Evolutionary conservation across 305 asterid species (phyloP).

Genomic region (Salvia sclarea): DNA sequence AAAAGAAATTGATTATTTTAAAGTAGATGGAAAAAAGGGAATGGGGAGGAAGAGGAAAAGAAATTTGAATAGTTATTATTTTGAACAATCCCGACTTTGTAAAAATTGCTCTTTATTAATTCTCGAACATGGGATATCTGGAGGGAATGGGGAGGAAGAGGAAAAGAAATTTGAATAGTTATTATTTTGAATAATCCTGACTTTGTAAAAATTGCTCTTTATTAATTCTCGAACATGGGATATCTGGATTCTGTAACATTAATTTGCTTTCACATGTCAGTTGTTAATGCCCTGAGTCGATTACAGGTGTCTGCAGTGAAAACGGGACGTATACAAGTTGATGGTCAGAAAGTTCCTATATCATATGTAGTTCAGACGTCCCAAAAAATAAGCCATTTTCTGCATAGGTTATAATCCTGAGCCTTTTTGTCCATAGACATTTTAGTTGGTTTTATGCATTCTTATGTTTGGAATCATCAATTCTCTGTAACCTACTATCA

Average conservation of each 20-base stretch:
- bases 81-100: neutral
- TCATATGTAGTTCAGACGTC: slow-evolving; percentile 72
- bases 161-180: too few relatives aligned
- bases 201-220: neutral
- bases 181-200: neutral
- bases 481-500: slow-evolving; percentile 3
- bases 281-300: slow-evolving; percentile 21
- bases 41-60: too few relatives aligned
- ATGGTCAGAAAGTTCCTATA: slow-evolving; percentile 68
- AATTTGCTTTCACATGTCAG: neutral
- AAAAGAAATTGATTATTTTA: too few relatives aligned
- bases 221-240: slow-evolving; percentile 6
- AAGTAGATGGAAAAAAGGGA: too few relatives aligned
- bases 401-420: slow-evolving; percentile 65
- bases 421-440: neutral
- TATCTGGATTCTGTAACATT: neutral
- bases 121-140: neutral
- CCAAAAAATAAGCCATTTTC: slow-evolving; percentile 89
- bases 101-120: slow-evolving; percentile 1
- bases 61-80: slow-evolving; percentile 5
- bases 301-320: slow-evolving; percentile 84
- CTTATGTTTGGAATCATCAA: slow-evolving; percentile 1
- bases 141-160: too few relatives aligned
- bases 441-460: neutral
- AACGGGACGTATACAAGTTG: slow-evolving; percentile 90